Evolutionary conservation across 2,329 filamentous ascomycete species (phyloP).

Genomic region (Colletotrichum siamense): DNA sequence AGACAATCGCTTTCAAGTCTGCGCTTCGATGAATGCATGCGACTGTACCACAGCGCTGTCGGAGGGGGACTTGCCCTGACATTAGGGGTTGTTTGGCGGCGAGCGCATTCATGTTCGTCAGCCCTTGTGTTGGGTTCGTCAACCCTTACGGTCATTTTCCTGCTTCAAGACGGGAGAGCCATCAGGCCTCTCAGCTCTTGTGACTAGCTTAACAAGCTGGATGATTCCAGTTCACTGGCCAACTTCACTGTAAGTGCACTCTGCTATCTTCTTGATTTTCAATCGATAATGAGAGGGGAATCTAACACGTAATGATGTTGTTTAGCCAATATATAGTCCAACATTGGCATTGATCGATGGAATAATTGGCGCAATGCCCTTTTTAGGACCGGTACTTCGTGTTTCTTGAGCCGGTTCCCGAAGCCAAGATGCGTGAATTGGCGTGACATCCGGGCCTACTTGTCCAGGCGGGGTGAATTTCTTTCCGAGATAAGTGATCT

Average conservation of each 20-base stretch:
- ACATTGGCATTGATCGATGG: fast-evolving
- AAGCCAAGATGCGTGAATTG: neutral
- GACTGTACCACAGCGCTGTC: neutral
- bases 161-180: neutral
- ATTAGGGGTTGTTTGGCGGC: neutral
- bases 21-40: neutral
- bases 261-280: neutral
- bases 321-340: neutral
- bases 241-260: neutral
- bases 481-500: neutral
- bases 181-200: neutral
- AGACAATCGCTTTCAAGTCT: neutral
- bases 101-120: neutral
- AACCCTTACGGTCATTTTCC: neutral
- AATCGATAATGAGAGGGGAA: neutral
- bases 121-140: neutral
- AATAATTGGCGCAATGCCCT: neutral
- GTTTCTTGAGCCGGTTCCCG: neutral
- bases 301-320: neutral
- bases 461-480: neutral
- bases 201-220: neutral
- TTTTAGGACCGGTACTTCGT: neutral
- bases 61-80: neutral
- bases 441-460: neutral
- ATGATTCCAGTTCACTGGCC: neutral